These are phyloP conservation scores for Spiraea crenata DNA, from an alignment of 331 rosid species.

Conservation along the genomic window DNA sequence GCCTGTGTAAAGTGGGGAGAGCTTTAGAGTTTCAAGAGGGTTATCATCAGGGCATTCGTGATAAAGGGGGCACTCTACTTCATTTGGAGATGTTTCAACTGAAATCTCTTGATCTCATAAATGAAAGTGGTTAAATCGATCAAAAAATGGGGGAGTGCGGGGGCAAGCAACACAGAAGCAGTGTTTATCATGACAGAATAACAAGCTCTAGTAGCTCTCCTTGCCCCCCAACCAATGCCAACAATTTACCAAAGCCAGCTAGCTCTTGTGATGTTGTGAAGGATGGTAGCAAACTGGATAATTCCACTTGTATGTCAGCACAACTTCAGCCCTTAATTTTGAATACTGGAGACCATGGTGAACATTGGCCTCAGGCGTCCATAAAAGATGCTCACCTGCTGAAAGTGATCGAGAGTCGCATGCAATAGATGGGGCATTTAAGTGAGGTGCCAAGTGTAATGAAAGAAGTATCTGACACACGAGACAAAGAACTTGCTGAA, in stretches of 20 bases:
- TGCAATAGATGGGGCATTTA: conserved; percentile 20
- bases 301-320: conserved; percentile 24
- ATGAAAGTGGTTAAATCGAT: conserved; percentile 23
- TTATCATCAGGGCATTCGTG: too few species aligned
- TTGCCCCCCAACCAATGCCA: conserved; percentile 25
- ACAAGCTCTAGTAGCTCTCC: conserved; percentile 36
- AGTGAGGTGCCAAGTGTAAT: conserved; percentile 27
- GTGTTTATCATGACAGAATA: conserved; percentile 14
- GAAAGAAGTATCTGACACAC: conserved; percentile 22
- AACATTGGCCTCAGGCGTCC: conserved; percentile 23
- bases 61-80: too few species aligned
- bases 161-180: conserved; percentile 16
- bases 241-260: conserved; percentile 13
- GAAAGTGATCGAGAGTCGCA: conserved; percentile 34
- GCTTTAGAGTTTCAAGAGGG: too few species aligned
- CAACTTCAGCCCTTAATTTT: conserved; percentile 28
- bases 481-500: conserved; percentile 16
- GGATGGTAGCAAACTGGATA: not conserved
- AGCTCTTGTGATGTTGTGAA: not conserved
- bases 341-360: conserved; percentile 15
- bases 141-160: conserved; percentile 20
- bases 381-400: conserved; percentile 23
- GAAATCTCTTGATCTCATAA: conserved; percentile 24
- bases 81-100: conserved; percentile 25
- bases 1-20: too few species aligned